phyloP scores from a whole-genome alignment of 108 stramenopile species.

The Discostella pseudostelligera region DNA sequence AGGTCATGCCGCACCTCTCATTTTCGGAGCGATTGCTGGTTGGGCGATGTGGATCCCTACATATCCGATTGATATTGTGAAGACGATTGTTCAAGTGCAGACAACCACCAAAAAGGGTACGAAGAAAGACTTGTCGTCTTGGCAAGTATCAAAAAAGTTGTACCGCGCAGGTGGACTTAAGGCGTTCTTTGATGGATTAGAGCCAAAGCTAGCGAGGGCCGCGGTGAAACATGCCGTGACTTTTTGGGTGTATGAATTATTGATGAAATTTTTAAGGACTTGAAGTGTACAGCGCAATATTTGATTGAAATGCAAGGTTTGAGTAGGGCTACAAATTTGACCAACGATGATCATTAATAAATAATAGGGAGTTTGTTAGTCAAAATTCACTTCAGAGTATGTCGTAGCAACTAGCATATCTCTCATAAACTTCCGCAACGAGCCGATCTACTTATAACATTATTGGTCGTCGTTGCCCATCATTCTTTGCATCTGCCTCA shows the following conservation, averaged over 20 bases:
- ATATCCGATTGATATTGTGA: slow-evolving; percentile 72
- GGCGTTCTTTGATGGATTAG: slow-evolving; percentile 59
- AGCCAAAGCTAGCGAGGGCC: slow-evolving; percentile 53
- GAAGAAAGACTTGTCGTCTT: slow-evolving; percentile 18
- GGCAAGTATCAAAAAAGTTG: slow-evolving; percentile 41
- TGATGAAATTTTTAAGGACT: slow-evolving; percentile 31
- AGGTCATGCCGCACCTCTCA: slow-evolving; percentile 41
- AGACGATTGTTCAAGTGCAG: slow-evolving; percentile 55
- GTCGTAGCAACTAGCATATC: no score
- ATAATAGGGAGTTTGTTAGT: no score
- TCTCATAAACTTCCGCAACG: neutral
- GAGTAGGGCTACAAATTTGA: no score
- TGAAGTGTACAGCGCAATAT: neutral
- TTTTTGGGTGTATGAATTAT: slow-evolving; percentile 47
- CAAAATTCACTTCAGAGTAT: no score
- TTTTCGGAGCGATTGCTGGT: slow-evolving; percentile 59
- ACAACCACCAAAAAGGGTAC: slow-evolving; percentile 12
- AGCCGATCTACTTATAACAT: neutral
- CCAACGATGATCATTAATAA: neutral
- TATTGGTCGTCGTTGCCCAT: slow-evolving; percentile 52
- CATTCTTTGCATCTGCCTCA: slow-evolving; percentile 79
- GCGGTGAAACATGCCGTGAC: slow-evolving; percentile 68
- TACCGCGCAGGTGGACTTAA: slow-evolving; percentile 49
- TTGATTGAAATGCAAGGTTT: neutral
- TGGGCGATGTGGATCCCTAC: slow-evolving; percentile 61